A percentile compares a stretch with the other conserved stretches of the same genome.
Evolutionary conservation across 2,329 filamentous ascomycete species (phyloP).

Genomic region (Beauveria caledonica): DNA sequence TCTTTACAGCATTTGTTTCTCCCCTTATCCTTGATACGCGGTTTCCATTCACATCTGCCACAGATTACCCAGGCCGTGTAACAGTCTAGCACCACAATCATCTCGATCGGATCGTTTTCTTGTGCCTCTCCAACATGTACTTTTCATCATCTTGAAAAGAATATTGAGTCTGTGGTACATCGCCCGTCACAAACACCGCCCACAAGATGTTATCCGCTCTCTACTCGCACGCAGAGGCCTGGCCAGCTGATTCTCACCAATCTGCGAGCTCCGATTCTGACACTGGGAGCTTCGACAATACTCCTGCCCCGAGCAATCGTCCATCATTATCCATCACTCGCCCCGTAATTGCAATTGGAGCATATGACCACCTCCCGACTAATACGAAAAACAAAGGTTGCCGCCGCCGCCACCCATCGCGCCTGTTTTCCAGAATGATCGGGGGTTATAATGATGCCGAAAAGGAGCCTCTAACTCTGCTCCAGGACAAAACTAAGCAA

Average conservation of each 20-base stretch:
- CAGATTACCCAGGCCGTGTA: not conserved
- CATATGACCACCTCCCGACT: not conserved
- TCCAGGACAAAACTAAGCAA: not conserved
- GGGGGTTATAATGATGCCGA: not conserved
- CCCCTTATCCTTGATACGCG: not conserved
- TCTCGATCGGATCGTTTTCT: too few relatives aligned
- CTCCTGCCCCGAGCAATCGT: constrained; percentile 24
- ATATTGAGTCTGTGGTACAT: not conserved
- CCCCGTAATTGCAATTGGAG: not conserved
- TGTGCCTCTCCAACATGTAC: not conserved
- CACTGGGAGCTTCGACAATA: constrained; percentile 24
- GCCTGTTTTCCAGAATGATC: not conserved
- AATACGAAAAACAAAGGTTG: not conserved
- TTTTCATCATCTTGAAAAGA: not conserved
- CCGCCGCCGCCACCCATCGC: not conserved
- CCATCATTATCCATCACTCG: constrained; percentile 20
- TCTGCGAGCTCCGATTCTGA: constrained; percentile 6
- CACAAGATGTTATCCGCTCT: constrained; percentile 6
- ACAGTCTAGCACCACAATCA: not conserved
- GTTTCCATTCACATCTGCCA: not conserved
- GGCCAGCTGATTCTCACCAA: not conserved
- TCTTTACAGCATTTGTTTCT: not conserved
- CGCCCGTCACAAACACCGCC: not conserved
- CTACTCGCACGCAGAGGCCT: constrained; percentile 7
- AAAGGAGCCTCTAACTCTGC: not conserved